Conservation (phyloP, 352 stramenopile genomes). For the Globisporangium apiculatum region DNA sequence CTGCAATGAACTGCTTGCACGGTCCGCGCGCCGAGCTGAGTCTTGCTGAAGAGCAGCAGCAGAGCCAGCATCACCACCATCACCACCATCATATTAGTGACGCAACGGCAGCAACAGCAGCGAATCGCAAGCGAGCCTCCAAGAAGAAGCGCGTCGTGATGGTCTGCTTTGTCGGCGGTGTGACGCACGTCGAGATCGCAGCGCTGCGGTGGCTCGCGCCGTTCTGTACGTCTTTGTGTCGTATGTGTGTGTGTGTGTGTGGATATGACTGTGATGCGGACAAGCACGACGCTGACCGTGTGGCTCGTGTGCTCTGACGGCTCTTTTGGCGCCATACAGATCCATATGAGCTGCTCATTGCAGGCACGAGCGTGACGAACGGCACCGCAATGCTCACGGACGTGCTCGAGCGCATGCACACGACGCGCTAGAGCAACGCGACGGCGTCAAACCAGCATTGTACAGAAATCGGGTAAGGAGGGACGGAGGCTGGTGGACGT, state of each 20-base stretch:
- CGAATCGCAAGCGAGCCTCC: conserved; percentile 11
- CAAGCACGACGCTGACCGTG: too few species aligned
- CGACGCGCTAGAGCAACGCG: conserved; percentile 13
- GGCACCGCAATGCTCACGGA: conserved; percentile 44
- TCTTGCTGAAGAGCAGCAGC: conserved; percentile 8
- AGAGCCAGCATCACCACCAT: not conserved
- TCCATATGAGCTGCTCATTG: conserved; percentile 54
- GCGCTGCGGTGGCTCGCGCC: conserved; percentile 63
- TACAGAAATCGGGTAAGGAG: too few species aligned
- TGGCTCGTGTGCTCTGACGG: too few species aligned
- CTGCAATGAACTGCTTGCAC: conserved; percentile 37
- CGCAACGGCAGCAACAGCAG: not conserved
- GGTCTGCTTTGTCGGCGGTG: conserved; percentile 59
- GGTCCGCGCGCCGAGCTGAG: conserved; percentile 54
- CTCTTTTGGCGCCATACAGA: conserved; percentile 19
- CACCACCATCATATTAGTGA: not conserved
- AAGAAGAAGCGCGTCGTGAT: conserved; percentile 37
- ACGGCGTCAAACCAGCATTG: not conserved
- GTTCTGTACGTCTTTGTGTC: conserved; percentile 40
- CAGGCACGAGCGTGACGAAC: conserved; percentile 50
- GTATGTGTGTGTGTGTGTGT: conserved; percentile 2
- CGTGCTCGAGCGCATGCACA: conserved; percentile 35
- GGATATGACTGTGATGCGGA: too few species aligned
- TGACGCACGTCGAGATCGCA: conserved; percentile 69
- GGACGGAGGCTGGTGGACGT: too few species aligned